Evolutionary conservation across 345 rosid species (phyloP).

Genomic region (Ceriops tagal): DNA sequence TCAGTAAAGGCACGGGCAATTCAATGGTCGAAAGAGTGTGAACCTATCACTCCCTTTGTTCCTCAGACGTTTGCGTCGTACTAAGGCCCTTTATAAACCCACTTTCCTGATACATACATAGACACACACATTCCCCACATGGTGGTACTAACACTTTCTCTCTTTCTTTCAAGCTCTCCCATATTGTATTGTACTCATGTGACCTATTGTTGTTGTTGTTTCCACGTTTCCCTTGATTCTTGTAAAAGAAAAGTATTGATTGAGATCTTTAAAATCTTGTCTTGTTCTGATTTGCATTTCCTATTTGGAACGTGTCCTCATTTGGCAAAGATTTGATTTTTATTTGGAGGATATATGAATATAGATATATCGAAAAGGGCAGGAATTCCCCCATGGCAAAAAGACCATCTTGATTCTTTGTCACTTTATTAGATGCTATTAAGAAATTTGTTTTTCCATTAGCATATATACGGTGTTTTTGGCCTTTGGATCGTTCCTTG

Average conservation of each 20-base stretch:
- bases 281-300: background rate
- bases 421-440: background rate
- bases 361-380: background rate
- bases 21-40: background rate
- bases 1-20: background rate
- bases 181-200: background rate
- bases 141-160: background rate
- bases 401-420: background rate
- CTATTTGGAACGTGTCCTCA: background rate
- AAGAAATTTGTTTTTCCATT: background rate
- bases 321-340: constrained; percentile 7
- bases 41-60: background rate
- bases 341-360: too few species aligned
- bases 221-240: background rate
- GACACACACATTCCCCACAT: background rate
- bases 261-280: background rate
- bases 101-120: background rate
- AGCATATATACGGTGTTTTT: background rate
- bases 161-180: background rate
- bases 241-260: background rate
- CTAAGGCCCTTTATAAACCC: background rate
- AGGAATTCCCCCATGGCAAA: background rate
- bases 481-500: background rate
- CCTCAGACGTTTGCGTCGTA: background rate
- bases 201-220: constrained; percentile 1